These are phyloP conservation scores for Fusarium guadeloupense DNA, from an alignment of 2,329 filamentous ascomycete genomes.

Conservation along the genomic window DNA sequence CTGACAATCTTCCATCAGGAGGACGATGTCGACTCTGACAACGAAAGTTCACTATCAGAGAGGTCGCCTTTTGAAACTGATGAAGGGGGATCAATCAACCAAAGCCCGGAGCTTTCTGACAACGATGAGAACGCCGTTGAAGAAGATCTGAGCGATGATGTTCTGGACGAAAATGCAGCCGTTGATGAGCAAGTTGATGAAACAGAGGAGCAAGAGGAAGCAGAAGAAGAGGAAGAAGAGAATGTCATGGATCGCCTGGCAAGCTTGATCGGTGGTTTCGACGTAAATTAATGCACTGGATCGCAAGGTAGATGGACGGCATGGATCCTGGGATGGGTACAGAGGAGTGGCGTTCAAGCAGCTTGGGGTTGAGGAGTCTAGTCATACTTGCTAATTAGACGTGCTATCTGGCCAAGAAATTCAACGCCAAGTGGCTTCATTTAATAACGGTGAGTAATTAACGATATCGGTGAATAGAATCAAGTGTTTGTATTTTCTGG, in stretches of 20 bases:
- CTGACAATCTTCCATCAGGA: constrained; percentile 27
- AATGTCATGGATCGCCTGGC: constrained; percentile 37
- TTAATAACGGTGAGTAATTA: background rate
- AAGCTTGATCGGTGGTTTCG: constrained; percentile 15
- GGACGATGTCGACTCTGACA: background rate
- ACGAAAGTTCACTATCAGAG: background rate
- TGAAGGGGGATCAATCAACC: background rate
- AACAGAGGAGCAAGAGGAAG: background rate
- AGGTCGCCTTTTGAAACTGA: background rate
- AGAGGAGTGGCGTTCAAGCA: background rate
- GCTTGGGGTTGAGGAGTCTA: background rate
- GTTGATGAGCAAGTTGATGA: background rate
- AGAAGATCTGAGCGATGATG: background rate
- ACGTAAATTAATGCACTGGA: background rate
- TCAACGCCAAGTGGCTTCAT: background rate
- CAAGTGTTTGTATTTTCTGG: background rate
- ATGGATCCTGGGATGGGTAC: background rate
- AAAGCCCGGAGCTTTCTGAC: background rate
- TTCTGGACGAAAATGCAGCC: background rate
- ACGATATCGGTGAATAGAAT: background rate
- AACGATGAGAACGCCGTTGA: background rate
- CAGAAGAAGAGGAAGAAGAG: constrained; percentile 9
- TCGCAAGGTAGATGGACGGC: background rate
- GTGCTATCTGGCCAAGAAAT: background rate
- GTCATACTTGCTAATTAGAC: background rate